Base-by-base conservation (phyloP, 2,329 filamentous ascomycete species). In the Bisporella sp. region DNA sequence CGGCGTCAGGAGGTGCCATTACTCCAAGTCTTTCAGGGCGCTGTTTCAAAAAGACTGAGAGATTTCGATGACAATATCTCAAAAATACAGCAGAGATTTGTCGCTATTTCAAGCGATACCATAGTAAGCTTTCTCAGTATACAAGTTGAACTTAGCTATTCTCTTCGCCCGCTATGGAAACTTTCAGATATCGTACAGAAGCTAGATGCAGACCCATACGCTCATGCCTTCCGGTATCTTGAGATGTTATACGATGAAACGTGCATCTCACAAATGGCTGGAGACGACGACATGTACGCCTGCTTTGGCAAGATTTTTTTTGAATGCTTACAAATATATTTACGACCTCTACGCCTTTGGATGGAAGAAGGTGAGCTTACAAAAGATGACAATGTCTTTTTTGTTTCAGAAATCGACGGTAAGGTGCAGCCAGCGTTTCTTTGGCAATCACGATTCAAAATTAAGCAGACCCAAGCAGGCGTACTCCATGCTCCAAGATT, bases 331-430 rank as follows among this genome's bases (percentile, higher is more conserved):
- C 79, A 83, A 51, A 82, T 89, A 1, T 97, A 96, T 65, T 74
- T 95, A 37, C 82, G 82, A 39, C 88, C 90, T 0, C 85, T 96
- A 42, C 78, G 84, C 35, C 71, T 76, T 12, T 97, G 92, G 92
- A 92, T 96, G 82, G 82, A 89, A 59, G 77, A 81, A 37, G 92
- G 92, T 1, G 79, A 82, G 48, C 69, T 96, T 4, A 71, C 79
- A 2, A 69, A 77, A 1, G 75, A 76, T 1, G 83, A 90, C 57
- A 80, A 81, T 54, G 76, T 81, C 0, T 93, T 95, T 63, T 96
- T 96, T 60, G 77, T 96, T 5, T 76, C 77, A 3, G 77, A 84
- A 51, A 72, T 75, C 3, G 67, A 76, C 4, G 72, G 73, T 4
- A 71, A 78, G 32, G 74, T 79, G 21, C 78, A 86, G 3, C 68